phyloP scores from a whole-genome alignment of 805 yeast species.

The Schizosaccharomyces cryophilus region DNA sequence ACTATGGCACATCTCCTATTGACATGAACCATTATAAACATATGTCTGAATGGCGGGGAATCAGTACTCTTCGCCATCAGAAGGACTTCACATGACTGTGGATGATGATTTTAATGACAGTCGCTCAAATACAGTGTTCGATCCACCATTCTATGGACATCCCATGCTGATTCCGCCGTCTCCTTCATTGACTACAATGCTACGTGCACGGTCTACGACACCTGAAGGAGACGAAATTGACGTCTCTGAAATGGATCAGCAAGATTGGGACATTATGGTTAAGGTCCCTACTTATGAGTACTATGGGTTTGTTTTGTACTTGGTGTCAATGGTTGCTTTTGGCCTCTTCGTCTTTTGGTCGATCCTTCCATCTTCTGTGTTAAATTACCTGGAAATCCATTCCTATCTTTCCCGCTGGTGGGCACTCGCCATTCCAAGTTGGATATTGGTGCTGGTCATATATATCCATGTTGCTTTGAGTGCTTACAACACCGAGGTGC shows the following conservation, averaged over 20 bases:
- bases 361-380: slow-evolving; percentile 32
- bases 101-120: neutral
- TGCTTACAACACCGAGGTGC: slow-evolving; percentile 50
- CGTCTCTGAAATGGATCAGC: neutral
- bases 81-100: neutral
- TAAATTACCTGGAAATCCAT: slow-evolving; percentile 29
- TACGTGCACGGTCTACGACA: slow-evolving; percentile 1
- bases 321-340: slow-evolving; percentile 34
- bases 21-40: neutral
- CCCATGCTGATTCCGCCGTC: slow-evolving; percentile 2
- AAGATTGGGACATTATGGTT: neutral
- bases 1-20: too few relatives aligned
- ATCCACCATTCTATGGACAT: slow-evolving; percentile 2
- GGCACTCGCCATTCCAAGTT: slow-evolving; percentile 60
- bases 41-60: neutral
- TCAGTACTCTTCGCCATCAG: neutral
- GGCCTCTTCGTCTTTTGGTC: slow-evolving; percentile 50
- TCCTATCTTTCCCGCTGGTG: slow-evolving; percentile 82
- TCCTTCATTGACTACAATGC: neutral
- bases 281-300: slow-evolving; percentile 29
- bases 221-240: neutral
- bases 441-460: slow-evolving; percentile 42
- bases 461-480: slow-evolving; percentile 49
- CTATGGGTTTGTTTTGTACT: slow-evolving; percentile 65
- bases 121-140: neutral